These are phyloP conservation scores for Citrus australasica DNA, from an alignment of 345 rosid species.

Conservation along the genomic window DNA sequence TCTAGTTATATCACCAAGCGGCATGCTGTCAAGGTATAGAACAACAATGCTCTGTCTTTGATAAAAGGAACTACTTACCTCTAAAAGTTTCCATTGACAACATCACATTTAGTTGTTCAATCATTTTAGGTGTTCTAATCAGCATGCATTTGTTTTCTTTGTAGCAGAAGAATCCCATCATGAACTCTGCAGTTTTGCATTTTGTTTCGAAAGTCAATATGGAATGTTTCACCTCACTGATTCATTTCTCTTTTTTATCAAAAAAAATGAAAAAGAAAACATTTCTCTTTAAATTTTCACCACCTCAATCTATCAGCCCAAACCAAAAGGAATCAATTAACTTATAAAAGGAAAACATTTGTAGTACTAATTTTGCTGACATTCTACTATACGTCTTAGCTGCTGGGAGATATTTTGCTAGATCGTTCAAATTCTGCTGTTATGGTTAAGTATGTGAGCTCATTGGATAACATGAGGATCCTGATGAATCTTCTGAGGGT, in stretches of 20 bases:
- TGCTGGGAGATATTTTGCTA: constrained; percentile 51
- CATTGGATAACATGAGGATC: constrained; percentile 61
- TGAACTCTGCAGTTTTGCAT: neutral
- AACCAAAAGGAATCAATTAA: neutral
- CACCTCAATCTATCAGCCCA: neutral
- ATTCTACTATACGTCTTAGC: constrained; percentile 21
- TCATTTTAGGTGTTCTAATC: neutral
- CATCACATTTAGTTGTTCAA: neutral
- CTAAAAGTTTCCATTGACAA: neutral
- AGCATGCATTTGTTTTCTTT: no score
- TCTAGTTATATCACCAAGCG: constrained; percentile 42
- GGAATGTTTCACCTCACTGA: neutral
- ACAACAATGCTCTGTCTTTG: neutral
- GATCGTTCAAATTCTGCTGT: constrained; percentile 62
- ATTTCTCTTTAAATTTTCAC: neutral
- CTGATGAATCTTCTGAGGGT: constrained; percentile 80
- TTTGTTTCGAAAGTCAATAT: neutral
- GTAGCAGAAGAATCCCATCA: neutral
- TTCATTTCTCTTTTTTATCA: neutral
- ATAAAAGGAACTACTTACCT: neutral
- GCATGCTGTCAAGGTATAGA: constrained; percentile 44
- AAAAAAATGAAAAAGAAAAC: neutral
- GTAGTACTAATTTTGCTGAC: neutral
- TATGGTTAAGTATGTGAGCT: constrained; percentile 67
- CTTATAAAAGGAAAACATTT: neutral